These are phyloP conservation scores for Xanthoconium separans DNA, from an alignment of 1,284 basidiomycete species.

Conservation along the genomic window DNA sequence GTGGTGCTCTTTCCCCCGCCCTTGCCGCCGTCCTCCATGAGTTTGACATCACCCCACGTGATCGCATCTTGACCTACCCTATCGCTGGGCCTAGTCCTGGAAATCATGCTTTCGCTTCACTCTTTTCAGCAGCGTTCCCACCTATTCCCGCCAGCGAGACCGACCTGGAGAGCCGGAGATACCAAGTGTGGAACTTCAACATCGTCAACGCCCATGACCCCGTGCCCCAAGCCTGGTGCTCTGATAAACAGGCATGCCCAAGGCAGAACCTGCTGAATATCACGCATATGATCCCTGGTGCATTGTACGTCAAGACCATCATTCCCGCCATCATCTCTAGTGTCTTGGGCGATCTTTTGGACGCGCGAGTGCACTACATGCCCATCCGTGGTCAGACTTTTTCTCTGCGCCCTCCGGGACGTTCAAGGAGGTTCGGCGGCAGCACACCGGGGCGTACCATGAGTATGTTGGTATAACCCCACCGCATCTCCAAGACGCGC, in stretches of 20 bases:
- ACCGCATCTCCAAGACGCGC: neutral
- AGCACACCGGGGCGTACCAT: neutral
- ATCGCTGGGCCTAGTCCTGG: neutral
- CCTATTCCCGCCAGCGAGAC: neutral
- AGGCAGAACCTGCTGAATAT: neutral
- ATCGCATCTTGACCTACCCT: neutral
- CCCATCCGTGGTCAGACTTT: neutral
- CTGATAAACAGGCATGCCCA: neutral
- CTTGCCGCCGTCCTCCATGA: neutral
- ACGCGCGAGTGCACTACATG: neutral
- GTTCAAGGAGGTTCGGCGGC: neutral
- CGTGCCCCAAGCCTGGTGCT: neutral
- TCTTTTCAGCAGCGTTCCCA: neutral
- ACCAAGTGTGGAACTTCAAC: neutral
- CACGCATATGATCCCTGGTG: neutral
- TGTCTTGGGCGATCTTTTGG: neutral
- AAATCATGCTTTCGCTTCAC: neutral
- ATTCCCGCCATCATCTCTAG: neutral
- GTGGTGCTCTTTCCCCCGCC: neutral
- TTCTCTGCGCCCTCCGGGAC: neutral
- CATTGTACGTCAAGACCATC: neutral
- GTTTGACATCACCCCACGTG: neutral
- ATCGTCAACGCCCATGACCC: neutral
- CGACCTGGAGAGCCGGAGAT: neutral
- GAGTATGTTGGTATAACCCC: neutral